Base-by-base conservation (phyloP, 257 asterid genomes). In the Solanum peruvianum region DNA sequence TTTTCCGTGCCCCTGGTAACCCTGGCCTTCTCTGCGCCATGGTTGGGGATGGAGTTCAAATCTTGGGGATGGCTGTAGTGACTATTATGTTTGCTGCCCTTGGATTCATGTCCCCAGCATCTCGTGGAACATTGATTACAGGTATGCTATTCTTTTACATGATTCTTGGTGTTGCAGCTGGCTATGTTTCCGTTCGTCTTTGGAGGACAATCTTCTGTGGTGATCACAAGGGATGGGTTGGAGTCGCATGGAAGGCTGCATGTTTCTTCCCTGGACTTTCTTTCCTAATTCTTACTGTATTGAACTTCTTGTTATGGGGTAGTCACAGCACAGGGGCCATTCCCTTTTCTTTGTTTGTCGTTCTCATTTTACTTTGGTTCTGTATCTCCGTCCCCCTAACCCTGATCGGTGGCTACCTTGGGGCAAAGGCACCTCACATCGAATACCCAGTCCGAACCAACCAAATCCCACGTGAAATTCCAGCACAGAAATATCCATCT, bases 61-160 rank as follows among this genome's bases (percentile, higher is more conserved):
- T 96, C 77, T 96, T 95, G 81, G 99, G 99, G 87, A 96, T 96
- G 98, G 96, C 93, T 3, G 91, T 94, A 62, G 99, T 93, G 82
- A 94, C 99, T 5, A 96, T 96, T 60, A 49, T 96, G 86, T 96
- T 96, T 83, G 98, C 99, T 41, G 99, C 99, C 58, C 93, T 96
- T 7, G 99, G 99, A 42, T 96, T 96, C 85, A 96, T 95, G 99
- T 96, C 99, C 86, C 98, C 98, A 4, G 98, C 99, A n/a, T 95
- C 99, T 58, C 94, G 99, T 6, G 99, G 99, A 70, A 92, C 98
- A 9, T 90, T 96, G 82, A 89, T 96, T 35, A 92, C 97, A 2
- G 99, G 99, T 27, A 96, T 96, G 99, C 91, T 96, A 87, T 96
- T 94, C 77, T 95, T 96, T 93, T 96, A 94, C 92, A 88, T 96